Evolutionary conservation across 352 stramenopile genomes (phyloP), one percentile per base, ranked within the genome.

Genomic region (Pythium apleroticum): DNA sequence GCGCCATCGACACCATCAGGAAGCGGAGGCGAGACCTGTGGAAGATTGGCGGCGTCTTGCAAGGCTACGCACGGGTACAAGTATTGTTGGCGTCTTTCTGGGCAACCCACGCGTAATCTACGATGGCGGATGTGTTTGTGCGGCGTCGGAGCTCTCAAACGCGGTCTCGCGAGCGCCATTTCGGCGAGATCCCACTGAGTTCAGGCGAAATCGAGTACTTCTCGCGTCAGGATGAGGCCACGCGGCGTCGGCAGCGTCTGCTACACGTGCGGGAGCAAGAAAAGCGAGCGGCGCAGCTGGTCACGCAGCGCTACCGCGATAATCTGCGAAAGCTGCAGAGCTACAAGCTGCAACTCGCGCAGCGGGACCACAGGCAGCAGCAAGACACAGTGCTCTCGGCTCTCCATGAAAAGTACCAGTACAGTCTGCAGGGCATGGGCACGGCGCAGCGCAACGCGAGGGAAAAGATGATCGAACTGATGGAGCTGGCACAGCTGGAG

Each of bases 251-350:
- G 17, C 71, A 70, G 60, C 78, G 79, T 8, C 69, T 93, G 25
- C 65, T 89, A 46, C 74, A 77, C 20, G 76, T 91, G 50, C 82
- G 84, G 24, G 73, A 80, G 24, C 70, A 84, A 22, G 84, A 93
- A 63, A 80, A 78, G 25, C 77, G 72, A 39, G 58, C 87, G 1
- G 77, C 84, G 46, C 81, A 89, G 66, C 68, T 88, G 31, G 80
- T 93, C 65, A 93, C 84, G 31, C 71, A 78, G 61, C 78, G 82
- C 6, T 93, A 93, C 63, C 81, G 81, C 41, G 72, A 85, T 12
- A 91, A 91, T 62, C 60, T 91, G 52, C 71, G 71, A 2, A 66
- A 68, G 22, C 61, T 93, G 60, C 84, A 84, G 56, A 41, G 63
- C 22, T 48, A 63, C 15, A 80, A 83, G 57, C 68, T 74, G 22